Base-by-base conservation (phyloP, 345 rosid genomes). In the Draba incana region DNA sequence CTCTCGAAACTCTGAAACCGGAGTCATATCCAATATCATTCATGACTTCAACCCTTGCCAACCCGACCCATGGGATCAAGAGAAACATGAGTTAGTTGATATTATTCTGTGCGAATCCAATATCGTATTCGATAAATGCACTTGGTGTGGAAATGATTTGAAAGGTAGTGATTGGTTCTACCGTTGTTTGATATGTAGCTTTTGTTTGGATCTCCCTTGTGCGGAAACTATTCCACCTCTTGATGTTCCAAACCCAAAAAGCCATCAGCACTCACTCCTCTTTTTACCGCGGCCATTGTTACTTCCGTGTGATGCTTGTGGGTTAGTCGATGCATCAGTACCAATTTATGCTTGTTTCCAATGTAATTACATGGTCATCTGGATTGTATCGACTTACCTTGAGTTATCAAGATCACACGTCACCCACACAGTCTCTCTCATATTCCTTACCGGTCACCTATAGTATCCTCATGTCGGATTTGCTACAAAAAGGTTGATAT, bases 251-350 rank as follows among this genome's bases (percentile, higher is more conserved):
- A 63, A 47, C 37, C 68, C 68, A 3, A 49, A 33, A 63, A 49
- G 35, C 56, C 68, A 48, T 63, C 45, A 20, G 2, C 68, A 63
- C 6, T 33, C 56, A 15, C 68, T 63, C 8, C 14, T 25, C 6
- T 35, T 63, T 2, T 24, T 63, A 2, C 57, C 68, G 35, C 30
- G 68, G 2, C 68, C 68, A 12, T 4, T 63, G 0, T 35, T 12
- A 6, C 7, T 7, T 45, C 73, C 73, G 5, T 68, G 65, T 68
- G 72, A 68, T 57, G 64, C 57, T 47, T 68, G 72, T 48, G 72
- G 64, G 12, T n/a, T 47, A 12, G 47, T 57, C 0, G 2, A 38
- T 1, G 16, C 14, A 4, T 9, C 1, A 2, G 48, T 46, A 11
- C 48, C 64, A 13, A 24, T 38, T 25, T 57, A 68, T 47, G 4